A percentile compares a stretch with the other conserved stretches of the same genome.
Evolutionary conservation across 2,329 filamentous ascomycete species (phyloP).

Genomic region (Penicillium sp.): DNA sequence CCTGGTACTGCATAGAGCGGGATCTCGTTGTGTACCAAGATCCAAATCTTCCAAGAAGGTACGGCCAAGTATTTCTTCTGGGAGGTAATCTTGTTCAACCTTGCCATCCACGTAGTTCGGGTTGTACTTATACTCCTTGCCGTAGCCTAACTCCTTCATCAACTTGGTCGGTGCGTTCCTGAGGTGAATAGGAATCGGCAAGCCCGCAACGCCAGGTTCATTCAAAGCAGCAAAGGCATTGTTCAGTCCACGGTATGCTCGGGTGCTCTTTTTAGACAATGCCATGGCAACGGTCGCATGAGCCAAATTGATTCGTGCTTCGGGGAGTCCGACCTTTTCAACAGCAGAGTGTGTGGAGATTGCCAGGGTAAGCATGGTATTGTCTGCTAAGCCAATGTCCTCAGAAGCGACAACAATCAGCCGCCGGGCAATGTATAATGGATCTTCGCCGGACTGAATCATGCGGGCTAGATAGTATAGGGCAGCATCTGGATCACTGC

Average conservation of each 20-base stretch:
- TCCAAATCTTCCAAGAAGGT: slow-evolving; percentile 78
- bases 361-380: slow-evolving; percentile 76
- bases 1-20: slow-evolving; percentile 50
- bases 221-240: slow-evolving; percentile 76
- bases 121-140: slow-evolving; percentile 93
- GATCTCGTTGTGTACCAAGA: slow-evolving; percentile 76
- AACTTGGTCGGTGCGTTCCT: slow-evolving; percentile 88
- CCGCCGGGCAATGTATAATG: slow-evolving; percentile 84
- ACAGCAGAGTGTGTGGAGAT: slow-evolving; percentile 83
- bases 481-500: slow-evolving; percentile 80
- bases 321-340: slow-evolving; percentile 92
- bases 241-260: slow-evolving; percentile 78
- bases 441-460: slow-evolving; percentile 92
- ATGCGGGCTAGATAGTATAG: slow-evolving; percentile 95
- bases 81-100: slow-evolving; percentile 89
- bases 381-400: slow-evolving; percentile 89
- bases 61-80: slow-evolving; percentile 68
- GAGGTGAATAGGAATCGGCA: slow-evolving; percentile 84
- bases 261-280: slow-evolving; percentile 80
- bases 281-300: slow-evolving; percentile 82
- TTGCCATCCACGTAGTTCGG: slow-evolving; percentile 81
- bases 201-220: slow-evolving; percentile 77
- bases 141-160: slow-evolving; percentile 92
- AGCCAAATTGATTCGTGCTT: slow-evolving; percentile 87
- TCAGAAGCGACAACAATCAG: slow-evolving; percentile 95